These are phyloP conservation scores for Canna indica DNA, from an alignment of 176 grass and related monocot genomes.

Conservation along the genomic window DNA sequence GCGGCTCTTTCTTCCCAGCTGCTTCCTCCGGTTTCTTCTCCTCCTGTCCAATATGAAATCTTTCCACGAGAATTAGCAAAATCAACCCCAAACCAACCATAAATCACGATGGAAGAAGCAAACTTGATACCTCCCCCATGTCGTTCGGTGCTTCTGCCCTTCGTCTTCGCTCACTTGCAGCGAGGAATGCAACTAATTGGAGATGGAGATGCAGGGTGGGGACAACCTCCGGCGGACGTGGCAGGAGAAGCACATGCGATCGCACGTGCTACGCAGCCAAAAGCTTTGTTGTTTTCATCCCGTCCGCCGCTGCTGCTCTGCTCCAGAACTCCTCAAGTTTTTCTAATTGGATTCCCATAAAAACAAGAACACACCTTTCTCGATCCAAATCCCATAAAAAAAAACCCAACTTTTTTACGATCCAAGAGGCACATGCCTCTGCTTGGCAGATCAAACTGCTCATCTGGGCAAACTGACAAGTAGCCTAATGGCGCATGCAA, in stretches of 20 bases:
- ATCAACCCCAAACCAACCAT: background rate
- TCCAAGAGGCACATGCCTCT: no score
- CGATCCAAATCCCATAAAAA: no score
- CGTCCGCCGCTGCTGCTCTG: background rate
- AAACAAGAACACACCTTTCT: no score
- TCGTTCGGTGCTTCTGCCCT: background rate
- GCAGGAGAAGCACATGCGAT: background rate
- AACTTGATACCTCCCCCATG: background rate
- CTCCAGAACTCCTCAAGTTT: background rate
- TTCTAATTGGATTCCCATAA: no score
- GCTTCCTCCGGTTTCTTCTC: background rate
- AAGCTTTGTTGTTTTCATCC: background rate
- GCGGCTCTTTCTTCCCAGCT: background rate
- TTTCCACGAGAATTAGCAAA: background rate
- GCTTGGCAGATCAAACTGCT: no score
- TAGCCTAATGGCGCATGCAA: no score
- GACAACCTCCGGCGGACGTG: background rate
- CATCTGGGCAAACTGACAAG: no score
- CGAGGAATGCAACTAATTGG: background rate
- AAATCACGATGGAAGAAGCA: background rate
- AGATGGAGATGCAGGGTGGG: background rate
- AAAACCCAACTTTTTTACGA: no score
- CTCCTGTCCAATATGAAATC: background rate
- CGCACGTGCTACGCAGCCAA: no score
- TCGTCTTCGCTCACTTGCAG: background rate